phyloP scores from a whole-genome alignment of 768 basidiomycete species.

The Daedaleopsis nitida region DNA sequence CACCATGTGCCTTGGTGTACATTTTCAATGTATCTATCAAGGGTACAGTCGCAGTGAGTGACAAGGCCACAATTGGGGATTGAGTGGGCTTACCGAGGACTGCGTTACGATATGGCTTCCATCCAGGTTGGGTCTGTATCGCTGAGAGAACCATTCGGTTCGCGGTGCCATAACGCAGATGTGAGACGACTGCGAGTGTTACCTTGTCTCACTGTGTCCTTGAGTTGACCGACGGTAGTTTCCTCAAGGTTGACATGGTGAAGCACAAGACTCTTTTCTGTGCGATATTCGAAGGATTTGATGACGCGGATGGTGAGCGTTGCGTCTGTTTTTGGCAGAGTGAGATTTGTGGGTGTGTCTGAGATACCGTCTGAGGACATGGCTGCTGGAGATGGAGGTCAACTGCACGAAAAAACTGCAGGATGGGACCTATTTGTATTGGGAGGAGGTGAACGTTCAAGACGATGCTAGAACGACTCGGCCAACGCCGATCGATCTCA shows the following conservation, averaged over 20 bases:
- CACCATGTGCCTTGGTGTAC: conserved; percentile 92
- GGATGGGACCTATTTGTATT: conserved; percentile 1
- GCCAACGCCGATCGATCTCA: conserved; percentile 3
- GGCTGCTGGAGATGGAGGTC: not conserved
- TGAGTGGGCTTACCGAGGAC: conserved; percentile 54
- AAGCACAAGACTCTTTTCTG: conserved; percentile 84
- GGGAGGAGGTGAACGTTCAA: conserved; percentile 11
- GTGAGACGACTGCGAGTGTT: conserved; percentile 20
- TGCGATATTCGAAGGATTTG: conserved; percentile 93
- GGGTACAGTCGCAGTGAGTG: not conserved
- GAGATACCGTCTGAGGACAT: conserved; percentile 35
- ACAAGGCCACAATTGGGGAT: not conserved
- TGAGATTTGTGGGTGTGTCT: conserved; percentile 60
- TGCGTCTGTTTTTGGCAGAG: conserved; percentile 69
- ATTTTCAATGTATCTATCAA: conserved; percentile 86
- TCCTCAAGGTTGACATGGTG: conserved; percentile 77
- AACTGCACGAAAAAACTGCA: not conserved
- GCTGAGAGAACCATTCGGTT: conserved; percentile 43
- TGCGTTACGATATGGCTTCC: conserved; percentile 85
- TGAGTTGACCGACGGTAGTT: conserved; percentile 79
- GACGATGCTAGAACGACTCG: conserved; percentile 18
- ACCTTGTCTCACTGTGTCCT: conserved; percentile 73
- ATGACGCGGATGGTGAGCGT: conserved; percentile 91
- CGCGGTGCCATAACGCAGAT: conserved; percentile 10
- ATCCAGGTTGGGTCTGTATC: conserved; percentile 71